Base-by-base conservation (phyloP, 2,329 filamentous ascomycete genomes). In the Diaporthe nobilis region DNA sequence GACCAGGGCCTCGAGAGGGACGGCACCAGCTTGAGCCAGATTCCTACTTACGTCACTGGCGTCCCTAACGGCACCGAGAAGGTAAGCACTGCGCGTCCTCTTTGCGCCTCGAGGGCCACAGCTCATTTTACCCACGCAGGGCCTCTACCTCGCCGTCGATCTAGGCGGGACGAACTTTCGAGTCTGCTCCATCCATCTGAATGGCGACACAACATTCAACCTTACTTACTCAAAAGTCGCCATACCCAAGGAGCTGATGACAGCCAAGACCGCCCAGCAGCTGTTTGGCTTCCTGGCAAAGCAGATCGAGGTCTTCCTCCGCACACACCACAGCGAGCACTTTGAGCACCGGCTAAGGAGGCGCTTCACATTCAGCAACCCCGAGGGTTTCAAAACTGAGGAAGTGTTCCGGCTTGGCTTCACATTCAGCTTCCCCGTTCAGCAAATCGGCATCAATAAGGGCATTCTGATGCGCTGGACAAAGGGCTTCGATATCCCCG, bases 121-220 rank as follows among this genome's bases (percentile, higher is more conserved):
- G 49, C 76, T 77, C 25, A 77, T 55, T 53, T 42, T 25, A 12
- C 49, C 37, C 47, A 49, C 58, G 4, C 80, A 97, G 95, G 97
- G 97, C 65, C 89, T 98, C 53, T 99, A 98, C 86, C 92, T 99
- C 82, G 96, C 97, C 53, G 96, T 99, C 78, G 97, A 99, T 82
- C 90, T 99, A n/a, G 97, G 97, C 77, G 97, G 97, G 81, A 99
- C 97, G 78, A 99, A 99, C 87, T 98, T 98, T 86, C 94, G 97
- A 80, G 97, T 99, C 81, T 99, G 97, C 87, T 98, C 96, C 58
- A 94, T 99, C 81, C 91, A 94, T 80, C 89, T 99, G 77, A 96
- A 98, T 83, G 97, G 97, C 82, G 95, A 98, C 86, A 96, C 94
- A 80, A 98, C 95, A 75, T 98, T 98, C 88, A 95, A 94, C 85